These are phyloP conservation scores for Aspergillus kassunensis DNA, from an alignment of 495 filamentous ascomycete genomes.

Conservation along the genomic window DNA sequence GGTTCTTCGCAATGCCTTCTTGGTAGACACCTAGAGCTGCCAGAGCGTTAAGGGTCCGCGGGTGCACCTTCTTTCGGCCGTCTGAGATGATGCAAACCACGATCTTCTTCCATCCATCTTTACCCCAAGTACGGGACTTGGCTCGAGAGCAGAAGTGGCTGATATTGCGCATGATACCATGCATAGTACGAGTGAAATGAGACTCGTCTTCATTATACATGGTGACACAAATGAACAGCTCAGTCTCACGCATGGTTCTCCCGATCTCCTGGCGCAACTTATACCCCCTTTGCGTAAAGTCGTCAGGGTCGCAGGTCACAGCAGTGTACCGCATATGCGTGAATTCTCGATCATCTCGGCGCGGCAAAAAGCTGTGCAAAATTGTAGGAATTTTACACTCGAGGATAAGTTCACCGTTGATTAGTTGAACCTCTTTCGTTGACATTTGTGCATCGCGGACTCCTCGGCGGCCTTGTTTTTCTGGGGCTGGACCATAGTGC, in stretches of 20 bases:
- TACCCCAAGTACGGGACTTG: conserved; percentile 93
- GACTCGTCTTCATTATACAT: conserved; percentile 99
- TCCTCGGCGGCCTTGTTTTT: conserved; percentile 80
- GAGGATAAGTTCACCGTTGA: conserved; percentile 95
- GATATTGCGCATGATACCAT: conserved; percentile 98
- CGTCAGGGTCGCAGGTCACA: conserved; percentile 97
- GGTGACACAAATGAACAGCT: conserved; percentile 94
- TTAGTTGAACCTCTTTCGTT: conserved; percentile 89
- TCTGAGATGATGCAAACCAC: conserved; percentile 96
- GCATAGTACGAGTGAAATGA: conserved; percentile 95
- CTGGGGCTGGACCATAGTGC: conserved; percentile 85
- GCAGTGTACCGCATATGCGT: conserved; percentile 99
- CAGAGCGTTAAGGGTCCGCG: conserved; percentile 88
- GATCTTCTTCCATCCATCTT: conserved; percentile 98
- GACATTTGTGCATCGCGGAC: conserved; percentile 80
- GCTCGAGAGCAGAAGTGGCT: conserved; percentile 90
- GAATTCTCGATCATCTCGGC: conserved; percentile 90
- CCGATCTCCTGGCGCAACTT: conserved; percentile 95
- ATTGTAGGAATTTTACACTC: conserved; percentile 99
- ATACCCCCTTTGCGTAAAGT: conserved; percentile 84
- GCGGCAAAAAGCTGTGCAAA: conserved; percentile 87
- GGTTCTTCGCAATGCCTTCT: conserved; percentile 96
- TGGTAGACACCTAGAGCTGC: conserved; percentile 99
- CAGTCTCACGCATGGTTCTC: conserved; percentile 83
- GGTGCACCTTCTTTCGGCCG: conserved; percentile 90